Evolutionary conservation across 345 rosid species (phyloP), one percentile per base, ranked within the genome.

Genomic region (Clarkia xantiana): DNA sequence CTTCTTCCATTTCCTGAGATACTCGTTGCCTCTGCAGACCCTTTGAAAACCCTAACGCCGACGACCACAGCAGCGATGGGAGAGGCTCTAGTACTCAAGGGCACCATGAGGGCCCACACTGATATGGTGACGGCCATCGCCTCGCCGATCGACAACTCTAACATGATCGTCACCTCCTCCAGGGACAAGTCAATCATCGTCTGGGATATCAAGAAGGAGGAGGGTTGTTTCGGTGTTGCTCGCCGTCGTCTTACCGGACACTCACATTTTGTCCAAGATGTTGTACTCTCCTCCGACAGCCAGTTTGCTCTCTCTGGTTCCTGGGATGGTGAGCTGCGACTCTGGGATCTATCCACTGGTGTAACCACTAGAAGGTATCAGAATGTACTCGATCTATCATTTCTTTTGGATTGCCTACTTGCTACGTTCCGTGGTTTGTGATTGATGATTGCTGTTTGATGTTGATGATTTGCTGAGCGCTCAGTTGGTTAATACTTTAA

Each of bases 51-150:
- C 6, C 8, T 29, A 29, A 29, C 36, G 36, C 36, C 36, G 36
- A 7, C 36, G 36, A 5, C 8, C 5, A 10, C 45, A 10, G 4
- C 40, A 48, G 57, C 55, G 44, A 86, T 82, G 88, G 77, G 94
- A 15, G 98, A 86, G 53, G 70, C 65, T 36, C 71, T 91, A 52
- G 64, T 79, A 2, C 86, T 91, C 17, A 74, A 75, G 44, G 96
- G 95, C 65, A 91, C 99, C 40, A 75, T 91, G 94, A 73, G 90
- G 51, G 82, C 95, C 51, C 99, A 91, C 74, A 84, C 99, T 48
- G 99, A 91, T 60, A 73, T 74, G 77, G 90, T 91, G 12, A 91
- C 99, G 0, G 99, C 96, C 11, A 87, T 91, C 63, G 99, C 99
- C 44, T 67, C 80, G 0, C 96, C 99, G 0, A 77, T 87, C 44